Evolutionary conservation across 257 asterid species (phyloP), one percentile per base, ranked within the genome.

Genomic region (Craterostigma plantagineum): DNA sequence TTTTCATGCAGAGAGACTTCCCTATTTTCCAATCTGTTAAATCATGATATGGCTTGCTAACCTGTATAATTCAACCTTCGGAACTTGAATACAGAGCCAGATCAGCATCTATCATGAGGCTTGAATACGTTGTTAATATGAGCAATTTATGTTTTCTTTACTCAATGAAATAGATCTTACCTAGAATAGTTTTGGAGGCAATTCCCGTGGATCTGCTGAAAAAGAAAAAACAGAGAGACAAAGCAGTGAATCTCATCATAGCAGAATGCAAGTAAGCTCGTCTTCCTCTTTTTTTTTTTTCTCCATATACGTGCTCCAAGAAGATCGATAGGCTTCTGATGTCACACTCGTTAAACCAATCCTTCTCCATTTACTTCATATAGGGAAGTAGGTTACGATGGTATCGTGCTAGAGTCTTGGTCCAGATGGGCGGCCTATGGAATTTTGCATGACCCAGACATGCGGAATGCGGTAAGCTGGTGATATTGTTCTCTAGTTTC

Each of bases 381-480:
- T 30, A 87, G 98, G 80, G 93, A 81, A 52, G 70, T 87, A 82
- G 82, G 63, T 60, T 87, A 73, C 53, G 95, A 87, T 63, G 98
- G 98, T 65, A 82, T 87, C 10, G 98, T 87, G 41, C 73, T 87
- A 54, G 98, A 82, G 64, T 82, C 95, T 9, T 87, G 95, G 98
- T 79, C 98, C 39, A 79, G 91, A 57, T 87, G 95, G 98, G 92
- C 87, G 48, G 77, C 79, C 53, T 73, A 76, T 61, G 97, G 95
- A 54, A 64, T 87, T 62, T 57, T 87, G 68, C 95, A 79, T 38
- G 92, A 82, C 51, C 81, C 79, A 49, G 75, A 73, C 42, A 58
- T 71, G 78, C 72, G 92, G 57, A 63, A 53, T 38, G 56, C 44
- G 82, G 98, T 79, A 63, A 51, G 54, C 40, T 56, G 49, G 49